Conservation (phyloP, 176 grass and related monocot species). For the Aegilops speltoides region DNA sequence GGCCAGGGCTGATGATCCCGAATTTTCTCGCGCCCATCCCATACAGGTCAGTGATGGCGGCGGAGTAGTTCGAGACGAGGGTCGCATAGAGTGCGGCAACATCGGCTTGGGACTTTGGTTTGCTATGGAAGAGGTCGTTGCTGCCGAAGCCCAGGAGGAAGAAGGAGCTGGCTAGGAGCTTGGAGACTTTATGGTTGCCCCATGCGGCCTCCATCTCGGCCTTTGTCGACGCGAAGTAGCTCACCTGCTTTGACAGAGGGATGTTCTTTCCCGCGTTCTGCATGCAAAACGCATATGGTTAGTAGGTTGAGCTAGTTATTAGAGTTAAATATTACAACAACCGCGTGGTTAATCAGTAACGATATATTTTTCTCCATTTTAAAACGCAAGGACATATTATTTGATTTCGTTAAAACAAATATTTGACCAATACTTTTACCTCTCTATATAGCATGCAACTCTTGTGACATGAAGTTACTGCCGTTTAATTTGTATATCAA, state of each 20-base stretch:
- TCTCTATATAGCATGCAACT: too few species aligned
- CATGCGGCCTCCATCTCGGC: background rate
- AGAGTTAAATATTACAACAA: too few species aligned
- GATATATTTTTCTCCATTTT: background rate
- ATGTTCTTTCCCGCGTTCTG: slow-evolving; percentile 30
- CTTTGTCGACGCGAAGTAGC: slow-evolving; percentile 16
- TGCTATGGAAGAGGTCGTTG: slow-evolving; percentile 38
- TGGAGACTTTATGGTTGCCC: background rate
- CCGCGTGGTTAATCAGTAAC: too few species aligned
- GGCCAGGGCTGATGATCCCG: slow-evolving; percentile 31
- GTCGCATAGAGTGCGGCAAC: background rate
- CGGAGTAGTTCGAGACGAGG: slow-evolving; percentile 33
- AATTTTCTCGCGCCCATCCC: slow-evolving; percentile 44
- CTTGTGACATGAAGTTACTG: too few species aligned
- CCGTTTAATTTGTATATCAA: too few species aligned
- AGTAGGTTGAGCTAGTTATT: background rate
- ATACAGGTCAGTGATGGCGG: slow-evolving; percentile 25
- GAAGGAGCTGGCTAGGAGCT: slow-evolving; percentile 34
- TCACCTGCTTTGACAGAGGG: slow-evolving; percentile 41
- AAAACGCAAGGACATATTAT: background rate
- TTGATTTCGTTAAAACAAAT: background rate
- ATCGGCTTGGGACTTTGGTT: background rate
- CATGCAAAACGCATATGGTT: background rate
- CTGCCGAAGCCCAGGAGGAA: slow-evolving; percentile 23
- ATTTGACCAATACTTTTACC: too few species aligned